A percentile compares a stretch with the other conserved stretches of the same genome.
Evolutionary conservation across 345 rosid genomes (phyloP).

Genomic region (Aquilaria yunnanensis): DNA sequence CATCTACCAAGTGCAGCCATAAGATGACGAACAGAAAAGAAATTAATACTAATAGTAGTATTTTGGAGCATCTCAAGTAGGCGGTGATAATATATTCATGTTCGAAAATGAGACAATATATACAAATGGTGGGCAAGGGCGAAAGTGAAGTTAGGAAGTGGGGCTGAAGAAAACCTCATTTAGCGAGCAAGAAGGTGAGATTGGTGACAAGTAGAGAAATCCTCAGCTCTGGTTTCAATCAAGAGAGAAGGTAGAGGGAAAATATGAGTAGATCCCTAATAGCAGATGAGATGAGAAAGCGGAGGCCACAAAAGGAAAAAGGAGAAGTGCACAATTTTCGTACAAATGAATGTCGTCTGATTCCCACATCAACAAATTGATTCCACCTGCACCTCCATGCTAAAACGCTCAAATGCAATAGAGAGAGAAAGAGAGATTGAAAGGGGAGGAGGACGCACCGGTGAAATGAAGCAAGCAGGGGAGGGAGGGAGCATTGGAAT

Average conservation of each 20-base stretch:
- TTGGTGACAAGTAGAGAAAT: conserved; percentile 5
- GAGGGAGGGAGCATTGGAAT: no score
- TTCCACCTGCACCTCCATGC: conserved; percentile 6
- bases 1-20: no score
- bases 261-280: no score
- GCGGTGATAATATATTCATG: no score
- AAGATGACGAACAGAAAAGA: not conserved
- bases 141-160: conserved; percentile 5
- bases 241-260: conserved; percentile 6
- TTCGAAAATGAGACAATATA: no score
- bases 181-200: conserved; percentile 2
- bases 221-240: conserved; percentile 24
- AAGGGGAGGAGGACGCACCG: no score
- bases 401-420: conserved; percentile 22
- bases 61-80: no score
- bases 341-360: no score
- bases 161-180: conserved; percentile 11
- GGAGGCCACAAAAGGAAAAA: not conserved
- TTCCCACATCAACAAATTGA: no score
- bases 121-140: not conserved
- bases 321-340: not conserved
- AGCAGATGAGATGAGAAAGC: conserved; percentile 7
- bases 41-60: conserved; percentile 9
- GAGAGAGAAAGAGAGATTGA: not conserved
- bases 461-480: no score